phyloP scores from a whole-genome alignment of 1,139 yeast genomes.

The Blastobotrys proliferans region DNA sequence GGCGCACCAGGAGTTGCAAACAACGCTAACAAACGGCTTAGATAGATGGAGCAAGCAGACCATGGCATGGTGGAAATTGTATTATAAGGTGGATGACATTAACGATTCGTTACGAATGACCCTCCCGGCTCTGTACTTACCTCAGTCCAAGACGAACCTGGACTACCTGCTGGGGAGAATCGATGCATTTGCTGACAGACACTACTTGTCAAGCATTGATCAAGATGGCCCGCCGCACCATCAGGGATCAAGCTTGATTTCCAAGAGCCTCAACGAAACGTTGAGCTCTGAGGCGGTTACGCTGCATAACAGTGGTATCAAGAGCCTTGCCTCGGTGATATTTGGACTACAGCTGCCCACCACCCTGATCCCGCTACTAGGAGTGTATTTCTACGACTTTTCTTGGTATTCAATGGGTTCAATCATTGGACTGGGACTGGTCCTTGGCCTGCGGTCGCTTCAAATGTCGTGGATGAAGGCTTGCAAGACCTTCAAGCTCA shows the following conservation, averaged over 20 bases:
- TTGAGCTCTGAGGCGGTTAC: conserved; percentile 21
- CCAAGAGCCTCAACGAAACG: conserved; percentile 14
- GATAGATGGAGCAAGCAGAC: conserved; percentile 21
- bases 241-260: conserved; percentile 13
- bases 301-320: conserved; percentile 32
- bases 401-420: conserved; percentile 37
- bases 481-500: conserved; percentile 24
- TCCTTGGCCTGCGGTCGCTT: conserved; percentile 34
- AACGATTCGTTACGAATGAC: conserved; percentile 25
- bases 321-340: conserved; percentile 27
- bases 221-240: no score
- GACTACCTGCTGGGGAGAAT: conserved; percentile 35
- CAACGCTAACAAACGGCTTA: conserved; percentile 28
- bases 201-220: conserved; percentile 17
- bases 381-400: conserved; percentile 32
- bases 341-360: conserved; percentile 38
- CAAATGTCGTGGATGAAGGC: conserved; percentile 36
- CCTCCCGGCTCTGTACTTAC: conserved; percentile 26
- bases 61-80: conserved; percentile 39
- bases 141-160: conserved; percentile 28
- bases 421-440: conserved; percentile 36
- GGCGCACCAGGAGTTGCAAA: conserved; percentile 39
- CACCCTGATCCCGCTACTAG: conserved; percentile 31
- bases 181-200: conserved; percentile 29
- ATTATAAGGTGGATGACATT: conserved; percentile 37